Evolutionary conservation across 495 filamentous ascomycete species (phyloP).

Genomic region (Amniculicola lignicola): DNA sequence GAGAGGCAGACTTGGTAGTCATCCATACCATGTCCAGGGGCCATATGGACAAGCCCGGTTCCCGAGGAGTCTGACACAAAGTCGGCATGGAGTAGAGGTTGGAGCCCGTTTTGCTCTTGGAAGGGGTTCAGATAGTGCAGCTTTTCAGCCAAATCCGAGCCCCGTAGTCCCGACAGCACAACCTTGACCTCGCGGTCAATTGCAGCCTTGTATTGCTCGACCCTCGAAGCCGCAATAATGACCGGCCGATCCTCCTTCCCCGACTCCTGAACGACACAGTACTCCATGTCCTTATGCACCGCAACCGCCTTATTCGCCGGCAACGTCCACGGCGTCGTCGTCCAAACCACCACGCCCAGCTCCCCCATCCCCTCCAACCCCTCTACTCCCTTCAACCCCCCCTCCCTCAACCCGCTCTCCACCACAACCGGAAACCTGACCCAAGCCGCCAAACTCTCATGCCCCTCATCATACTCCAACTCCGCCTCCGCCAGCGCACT

Average conservation of each 20-base stretch:
- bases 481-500: slow-evolving; percentile 95
- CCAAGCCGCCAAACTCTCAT: slow-evolving; percentile 76
- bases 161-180: slow-evolving; percentile 58
- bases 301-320: slow-evolving; percentile 91
- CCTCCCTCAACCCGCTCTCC: slow-evolving; percentile 46
- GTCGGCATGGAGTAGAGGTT: slow-evolving; percentile 71
- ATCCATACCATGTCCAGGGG: slow-evolving; percentile 93
- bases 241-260: slow-evolving; percentile 9
- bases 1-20: slow-evolving; percentile 80
- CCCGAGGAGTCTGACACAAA: slow-evolving; percentile 87
- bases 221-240: slow-evolving; percentile 24
- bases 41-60: slow-evolving; percentile 87
- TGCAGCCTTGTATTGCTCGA: slow-evolving; percentile 17
- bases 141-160: slow-evolving; percentile 59
- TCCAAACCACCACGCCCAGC: slow-evolving; percentile 85
- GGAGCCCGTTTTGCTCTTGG: slow-evolving; percentile 52
- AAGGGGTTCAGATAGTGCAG: slow-evolving; percentile 65
- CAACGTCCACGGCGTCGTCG: slow-evolving; percentile 95
- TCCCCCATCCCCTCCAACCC: too few relatives aligned
- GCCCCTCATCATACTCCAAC: slow-evolving; percentile 86
- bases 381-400: slow-evolving; percentile 38
- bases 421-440: slow-evolving; percentile 71
- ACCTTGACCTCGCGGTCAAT: slow-evolving; percentile 37
- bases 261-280: slow-evolving; percentile 61
- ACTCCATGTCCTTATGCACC: slow-evolving; percentile 67